Evolutionary conservation across 176 grass and related monocot species (phyloP), one percentile per base, ranked within the genome.

Genomic region (Saccharum officinarum): DNA sequence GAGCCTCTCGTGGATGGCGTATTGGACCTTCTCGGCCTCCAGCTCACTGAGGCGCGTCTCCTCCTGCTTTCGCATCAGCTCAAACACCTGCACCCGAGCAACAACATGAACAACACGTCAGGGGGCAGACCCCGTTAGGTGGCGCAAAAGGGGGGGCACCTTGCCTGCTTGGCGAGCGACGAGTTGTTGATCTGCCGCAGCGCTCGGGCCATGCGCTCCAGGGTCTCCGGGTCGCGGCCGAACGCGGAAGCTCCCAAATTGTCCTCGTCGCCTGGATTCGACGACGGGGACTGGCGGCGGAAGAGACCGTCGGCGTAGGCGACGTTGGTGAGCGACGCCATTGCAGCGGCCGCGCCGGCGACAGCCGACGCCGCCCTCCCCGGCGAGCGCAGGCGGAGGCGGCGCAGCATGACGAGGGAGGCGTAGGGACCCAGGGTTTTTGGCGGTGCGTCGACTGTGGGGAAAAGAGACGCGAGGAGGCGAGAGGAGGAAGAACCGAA

Each of bases 61-160:
- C 82, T 99, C 97, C 86, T 99, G 93, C 86, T 88, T 87, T 81
- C 80, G 84, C 97, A 96, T 99, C 71, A 96, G 59, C 0, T 88
- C 86, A 90, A 96, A 94, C 72, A 96, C 90, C 97, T 99, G 71
- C 31, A 83, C 66, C 10, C 20, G 80, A n/a, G 40, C 68, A 52
- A 68, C 41, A 67, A 68, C n/a, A 76, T 30, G 11, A 38, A 73
- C 8, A 38, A 7, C 36, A 37, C 36, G 71, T 85, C 46, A 81
- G 75, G 46, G 47, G 46, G n/a, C 5, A 78, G 13, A 5, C 36
- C 16, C n/a, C 66, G n/a, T 31, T 41, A 45, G 71, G 66, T 73
- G 71, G 84, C 70, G 71, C 84, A 85, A 75, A 75, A 22, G 77
- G 78, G 54, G 81, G 77, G 88, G 85, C 79, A 94, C 84, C 97